Evolutionary conservation across 2,329 filamentous ascomycete genomes (phyloP), one percentile per base, ranked within the genome.

Genomic region (Emmonsiellopsis sp.): DNA sequence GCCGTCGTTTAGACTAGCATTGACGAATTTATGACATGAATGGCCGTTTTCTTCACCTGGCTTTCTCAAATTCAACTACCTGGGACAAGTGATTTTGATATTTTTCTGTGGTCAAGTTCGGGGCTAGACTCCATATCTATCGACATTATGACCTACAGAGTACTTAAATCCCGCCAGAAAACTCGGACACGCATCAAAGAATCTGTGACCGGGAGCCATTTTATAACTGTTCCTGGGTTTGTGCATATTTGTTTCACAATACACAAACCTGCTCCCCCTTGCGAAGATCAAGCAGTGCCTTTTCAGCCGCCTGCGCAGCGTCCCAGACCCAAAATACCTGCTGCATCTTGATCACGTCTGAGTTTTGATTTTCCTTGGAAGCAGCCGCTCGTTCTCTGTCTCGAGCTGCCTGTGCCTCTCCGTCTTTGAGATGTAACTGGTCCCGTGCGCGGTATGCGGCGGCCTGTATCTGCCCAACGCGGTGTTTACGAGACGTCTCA

Each of bases 291-390:
- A 30, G 20, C 43, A 45, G 20, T 4, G 13, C 11, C 11, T 45
- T 26, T 16, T 45, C n/a, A n/a, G 43, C 43, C 11, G 43, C 43
- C 20, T 45, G 43, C 20, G 43, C 43, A n/a, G 43, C 43, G 20
- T 45, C 43, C 43, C 43, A 45, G 11, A 45, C 43, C 43, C 43
- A 45, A 16, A 3, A 45, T n/a, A 16, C 11, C 13, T 45, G 43
- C 43, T 45, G 13, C 43, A 45, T 45, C 20, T 26, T 45, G 13
- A 45, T 11, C 20, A 45, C 43, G 8, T 45, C 43, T 11, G 13
- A 3, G 83, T 83, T 86, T 71, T 85, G 85, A 68, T 86, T 83
- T 9, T 70, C 69, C 7, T 71, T 70, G 20, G 73, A 74, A 1
- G 75, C 74, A 52, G 69, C 70, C 60, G 71, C 64, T 57, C 72